phyloP scores from a whole-genome alignment of 2,329 filamentous ascomycete genomes.

The Podosphaera fusca region DNA sequence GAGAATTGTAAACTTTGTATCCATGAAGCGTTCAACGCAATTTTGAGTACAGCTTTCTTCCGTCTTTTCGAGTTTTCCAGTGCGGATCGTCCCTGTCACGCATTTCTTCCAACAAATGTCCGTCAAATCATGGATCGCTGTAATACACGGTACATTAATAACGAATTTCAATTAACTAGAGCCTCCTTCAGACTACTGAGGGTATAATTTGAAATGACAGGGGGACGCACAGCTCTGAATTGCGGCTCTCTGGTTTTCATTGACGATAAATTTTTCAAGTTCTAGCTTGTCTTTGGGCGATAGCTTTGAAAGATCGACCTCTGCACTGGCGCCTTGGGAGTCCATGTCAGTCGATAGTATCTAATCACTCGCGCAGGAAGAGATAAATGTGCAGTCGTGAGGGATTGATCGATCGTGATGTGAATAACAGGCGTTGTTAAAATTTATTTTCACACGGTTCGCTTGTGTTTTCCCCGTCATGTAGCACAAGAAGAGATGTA shows the following conservation, averaged over 20 bases:
- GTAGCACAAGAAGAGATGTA: too few relatives aligned
- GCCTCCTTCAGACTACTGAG: too few relatives aligned
- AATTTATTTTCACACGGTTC: too few relatives aligned
- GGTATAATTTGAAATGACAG: not conserved
- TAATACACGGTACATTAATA: not conserved
- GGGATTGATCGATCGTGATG: too few relatives aligned
- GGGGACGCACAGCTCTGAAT: constrained; percentile 25
- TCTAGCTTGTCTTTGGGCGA: constrained; percentile 67
- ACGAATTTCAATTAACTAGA: not conserved
- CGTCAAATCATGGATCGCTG: constrained; percentile 41
- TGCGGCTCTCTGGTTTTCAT: constrained; percentile 66
- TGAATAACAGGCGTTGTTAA: too few relatives aligned
- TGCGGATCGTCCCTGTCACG: constrained; percentile 49
- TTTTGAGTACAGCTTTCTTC: constrained; percentile 76
- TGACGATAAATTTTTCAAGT: constrained; percentile 63
- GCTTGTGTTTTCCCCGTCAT: too few relatives aligned
- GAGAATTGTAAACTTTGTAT: constrained; percentile 67
- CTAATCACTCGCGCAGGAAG: too few relatives aligned
- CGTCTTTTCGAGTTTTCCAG: constrained; percentile 44
- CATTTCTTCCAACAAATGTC: constrained; percentile 93
- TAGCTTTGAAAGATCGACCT: constrained; percentile 48
- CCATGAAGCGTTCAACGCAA: constrained; percentile 85
- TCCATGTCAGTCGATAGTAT: not conserved
- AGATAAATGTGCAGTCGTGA: too few relatives aligned
- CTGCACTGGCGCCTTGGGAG: constrained; percentile 5